Base-by-base conservation (phyloP, 805 yeast genomes). In the Candida morakotiae region DNA sequence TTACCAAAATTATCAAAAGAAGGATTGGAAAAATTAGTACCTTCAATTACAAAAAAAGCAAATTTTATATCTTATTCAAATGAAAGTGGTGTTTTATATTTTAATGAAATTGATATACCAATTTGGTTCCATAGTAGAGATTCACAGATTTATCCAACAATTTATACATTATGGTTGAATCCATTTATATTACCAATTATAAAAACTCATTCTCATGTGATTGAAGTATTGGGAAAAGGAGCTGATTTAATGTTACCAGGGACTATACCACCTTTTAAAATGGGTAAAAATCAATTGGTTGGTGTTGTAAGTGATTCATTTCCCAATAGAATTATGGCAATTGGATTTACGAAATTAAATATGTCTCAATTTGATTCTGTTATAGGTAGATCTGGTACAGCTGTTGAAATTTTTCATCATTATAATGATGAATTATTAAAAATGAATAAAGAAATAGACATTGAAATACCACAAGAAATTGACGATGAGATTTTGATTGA, bases 231-330 rank as follows among this genome's bases (percentile, higher is more conserved):
- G n/a, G 62, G 69, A 22, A 77, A 76, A 40, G 96, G 97, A 9
- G 96, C 98, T 0, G 75, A 84, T 48, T 59, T 85, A 44, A 83
- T 84, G 88, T 64, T 83, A 23, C 84, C 88, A 2, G 94, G 94
- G 0, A 71, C 79, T 4, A 52, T 72, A 4, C 75, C 78, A 0
- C 81, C 81, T 2, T 80, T 83, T 48, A 47, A 70, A 4, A 65
- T 74, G 4, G 48, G 44, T 2, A 60, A 59, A 31, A 94, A 87
- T 0, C 51, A 69, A 0, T 52, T 86, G 3, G 95, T 88, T 14
- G 95, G 84, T 1, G 69, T 91, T 18, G 87, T 81, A 0, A 75
- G 77, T 43, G 64, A 69, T 20, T 69, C 72, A 11, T 53, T 68
- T 16, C 94, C 95, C 0, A 56, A 71, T 2, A 81, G 82, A 9